Conservation (phyloP, 2,329 filamentous ascomycete genomes). For the Leptodontidium sp. region DNA sequence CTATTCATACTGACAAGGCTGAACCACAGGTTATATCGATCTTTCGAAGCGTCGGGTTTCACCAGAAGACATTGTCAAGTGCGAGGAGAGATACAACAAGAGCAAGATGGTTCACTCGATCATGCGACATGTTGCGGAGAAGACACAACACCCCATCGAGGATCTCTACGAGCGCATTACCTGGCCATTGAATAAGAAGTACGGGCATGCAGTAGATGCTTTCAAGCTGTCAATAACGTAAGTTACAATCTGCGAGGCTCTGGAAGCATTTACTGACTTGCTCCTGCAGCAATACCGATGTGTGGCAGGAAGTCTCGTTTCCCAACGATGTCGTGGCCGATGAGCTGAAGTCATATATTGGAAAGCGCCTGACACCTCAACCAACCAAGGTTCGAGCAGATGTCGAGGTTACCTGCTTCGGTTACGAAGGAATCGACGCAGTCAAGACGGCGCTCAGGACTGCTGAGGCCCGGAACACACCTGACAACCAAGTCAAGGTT, state of each 20-base stretch:
- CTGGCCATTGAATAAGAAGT: conserved; percentile 98
- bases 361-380: conserved; percentile 95
- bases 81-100: conserved; percentile 99
- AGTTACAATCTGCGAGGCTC: conserved; percentile 44
- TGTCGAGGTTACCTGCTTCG: conserved; percentile 94
- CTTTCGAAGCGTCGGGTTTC: conserved; percentile 97
- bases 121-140: conserved; percentile 98
- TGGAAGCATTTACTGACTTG: conserved; percentile 30
- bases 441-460: conserved; percentile 92
- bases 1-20: conserved; percentile 24
- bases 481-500: conserved; percentile 95
- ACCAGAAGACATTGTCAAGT: conserved; percentile 96
- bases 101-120: conserved; percentile 99
- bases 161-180: conserved; percentile 91
- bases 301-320: conserved; percentile 94
- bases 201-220: conserved; percentile 93
- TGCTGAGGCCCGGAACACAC: conserved; percentile 91
- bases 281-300: conserved; percentile 80
- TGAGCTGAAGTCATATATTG: conserved; percentile 93
- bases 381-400: conserved; percentile 99
- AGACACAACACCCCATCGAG: conserved; percentile 94
- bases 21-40: conserved; percentile 84
- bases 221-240: conserved; percentile 99
- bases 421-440: conserved; percentile 97
- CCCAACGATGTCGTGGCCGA: conserved; percentile 84